phyloP scores from a whole-genome alignment of 495 filamentous ascomycete species.

The Penicillium coffeae region DNA sequence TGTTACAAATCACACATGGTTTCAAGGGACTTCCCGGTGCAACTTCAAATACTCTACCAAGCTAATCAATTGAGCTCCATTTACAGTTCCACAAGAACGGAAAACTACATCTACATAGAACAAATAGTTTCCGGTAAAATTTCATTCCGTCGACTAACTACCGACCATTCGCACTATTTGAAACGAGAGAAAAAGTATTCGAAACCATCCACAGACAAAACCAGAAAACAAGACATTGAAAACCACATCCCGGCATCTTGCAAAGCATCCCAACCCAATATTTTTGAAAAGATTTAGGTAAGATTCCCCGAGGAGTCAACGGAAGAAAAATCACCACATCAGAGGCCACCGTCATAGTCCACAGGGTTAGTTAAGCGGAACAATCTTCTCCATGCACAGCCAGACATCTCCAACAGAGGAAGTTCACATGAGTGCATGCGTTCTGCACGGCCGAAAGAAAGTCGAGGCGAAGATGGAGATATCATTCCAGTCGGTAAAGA shows the following conservation, averaged over 20 bases:
- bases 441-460: too few relatives aligned
- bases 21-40: too few relatives aligned
- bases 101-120: too few relatives aligned
- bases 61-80: too few relatives aligned
- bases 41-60: too few relatives aligned
- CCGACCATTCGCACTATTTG: too few relatives aligned
- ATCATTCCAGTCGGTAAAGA: slow-evolving; percentile 5
- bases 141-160: too few relatives aligned
- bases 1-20: too few relatives aligned
- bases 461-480: not conserved
- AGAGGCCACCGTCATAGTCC: not conserved
- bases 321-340: not conserved
- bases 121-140: too few relatives aligned
- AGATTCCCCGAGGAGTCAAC: not conserved
- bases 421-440: too few relatives aligned
- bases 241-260: slow-evolving; percentile 6
- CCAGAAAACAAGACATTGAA: slow-evolving; percentile 2
- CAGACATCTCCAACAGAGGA: not conserved
- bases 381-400: not conserved
- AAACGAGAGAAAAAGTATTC: slow-evolving; percentile 1
- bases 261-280: slow-evolving; percentile 7
- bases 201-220: not conserved
- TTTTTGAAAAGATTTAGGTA: slow-evolving; percentile 6
- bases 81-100: too few relatives aligned
- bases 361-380: not conserved